Evolutionary conservation across 306 rosid species (phyloP), one percentile per base, ranked within the genome.

Genomic region (Sicyos edulis): DNA sequence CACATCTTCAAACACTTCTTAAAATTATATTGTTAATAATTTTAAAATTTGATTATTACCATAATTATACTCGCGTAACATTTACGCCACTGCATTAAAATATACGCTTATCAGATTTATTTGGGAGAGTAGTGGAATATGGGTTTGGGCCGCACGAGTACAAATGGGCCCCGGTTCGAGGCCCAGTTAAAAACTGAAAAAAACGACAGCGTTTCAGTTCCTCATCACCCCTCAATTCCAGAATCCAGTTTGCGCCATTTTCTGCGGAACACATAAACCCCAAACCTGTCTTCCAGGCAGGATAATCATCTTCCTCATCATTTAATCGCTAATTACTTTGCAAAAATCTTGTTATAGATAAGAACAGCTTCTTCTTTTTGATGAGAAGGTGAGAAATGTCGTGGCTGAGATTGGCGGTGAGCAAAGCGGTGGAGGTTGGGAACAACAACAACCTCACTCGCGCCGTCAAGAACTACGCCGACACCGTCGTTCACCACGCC

Each of bases 401-500:
- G 70, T 93, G 99, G 97, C 80, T 95, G 71, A 91, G 91, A 86
- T 87, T 95, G 75, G 99, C 99, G 17, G 85, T 95, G 78, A 95
- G 60, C 88, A 95, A 91, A 76, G 99, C 97, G 4, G 99, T 89
- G 71, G 97, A 91, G 89, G 97, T 70, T 8, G 95, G 99, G 49
- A 91, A 95, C 80, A 95, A 83, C 54, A 89, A 85, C 84, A 91
- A 95, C 78, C 96, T 95, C 86, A 89, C 97, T 65, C 96, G 96
- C 67, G 84, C 90, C 81, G 97, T 95, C 80, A 95, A 79, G 73
- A 91, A 91, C 87, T 95, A 95, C 58, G 97, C 99, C 63, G 99
- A 95, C 74, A 66, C 97, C 70, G 97, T 95, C 73, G 99, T 95
- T 49, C 99, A 95, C 26, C 99, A 95, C 2, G 99, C 99, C 67